Conservation (phyloP, 345 rosid genomes). For the Bruguiera gymnorhiza region DNA sequence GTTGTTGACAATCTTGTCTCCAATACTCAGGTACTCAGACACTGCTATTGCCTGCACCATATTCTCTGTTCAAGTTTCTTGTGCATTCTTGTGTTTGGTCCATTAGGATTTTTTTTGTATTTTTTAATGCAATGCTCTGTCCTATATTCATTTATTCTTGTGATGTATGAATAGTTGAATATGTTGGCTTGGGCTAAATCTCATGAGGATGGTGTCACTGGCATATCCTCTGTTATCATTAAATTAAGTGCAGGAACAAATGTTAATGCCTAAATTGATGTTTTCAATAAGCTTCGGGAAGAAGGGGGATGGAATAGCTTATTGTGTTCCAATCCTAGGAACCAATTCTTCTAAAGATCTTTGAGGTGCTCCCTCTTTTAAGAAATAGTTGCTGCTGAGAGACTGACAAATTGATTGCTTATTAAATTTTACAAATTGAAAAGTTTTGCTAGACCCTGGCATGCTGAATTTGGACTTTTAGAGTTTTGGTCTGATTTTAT, state of each 20-base stretch:
- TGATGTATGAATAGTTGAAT: neutral
- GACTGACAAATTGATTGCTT: neutral
- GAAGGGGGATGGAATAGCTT: constrained; percentile 7
- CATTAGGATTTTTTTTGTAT: neutral
- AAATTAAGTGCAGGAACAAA: neutral
- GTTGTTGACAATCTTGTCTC: constrained; percentile 70
- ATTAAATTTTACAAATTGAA: neutral
- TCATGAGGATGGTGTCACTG: neutral
- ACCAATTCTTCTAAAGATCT: neutral
- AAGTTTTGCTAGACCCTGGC: neutral
- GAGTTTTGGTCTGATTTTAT: neutral
- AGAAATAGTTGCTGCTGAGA: neutral
- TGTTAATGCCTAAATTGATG: neutral
- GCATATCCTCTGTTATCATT: neutral
- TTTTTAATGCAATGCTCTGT: neutral
- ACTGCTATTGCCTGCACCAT: neutral
- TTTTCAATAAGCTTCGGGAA: constrained; percentile 2
- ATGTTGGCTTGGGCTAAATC: neutral
- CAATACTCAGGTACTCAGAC: constrained; percentile 59
- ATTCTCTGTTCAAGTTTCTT: neutral
- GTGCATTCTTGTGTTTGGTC: neutral
- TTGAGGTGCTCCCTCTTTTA: neutral
- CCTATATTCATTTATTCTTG: neutral
- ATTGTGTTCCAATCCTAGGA: neutral
- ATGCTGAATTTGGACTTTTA: neutral